Conservation (phyloP, 2,329 filamentous ascomycete genomes). For the Salinomyces thailandicus region DNA sequence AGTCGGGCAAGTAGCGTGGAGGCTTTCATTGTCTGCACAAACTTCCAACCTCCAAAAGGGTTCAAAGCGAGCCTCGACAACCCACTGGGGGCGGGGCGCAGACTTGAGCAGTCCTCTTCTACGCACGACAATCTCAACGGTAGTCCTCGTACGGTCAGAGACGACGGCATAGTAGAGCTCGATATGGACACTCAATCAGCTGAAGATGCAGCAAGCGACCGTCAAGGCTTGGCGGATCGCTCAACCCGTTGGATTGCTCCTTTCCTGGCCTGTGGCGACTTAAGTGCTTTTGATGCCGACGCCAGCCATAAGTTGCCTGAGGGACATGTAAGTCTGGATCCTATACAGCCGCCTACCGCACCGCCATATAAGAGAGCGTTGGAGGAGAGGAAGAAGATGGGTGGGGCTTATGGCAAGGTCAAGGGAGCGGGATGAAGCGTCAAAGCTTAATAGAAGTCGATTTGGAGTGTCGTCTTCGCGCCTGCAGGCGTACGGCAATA, state of each 20-base stretch:
- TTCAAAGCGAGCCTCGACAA: constrained; percentile 67
- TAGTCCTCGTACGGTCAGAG: constrained; percentile 24
- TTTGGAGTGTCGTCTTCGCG: no score
- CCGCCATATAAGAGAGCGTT: constrained; percentile 88
- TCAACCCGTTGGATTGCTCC: constrained; percentile 75
- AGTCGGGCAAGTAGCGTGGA: constrained; percentile 95
- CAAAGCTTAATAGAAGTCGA: no score
- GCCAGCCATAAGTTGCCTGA: constrained; percentile 85
- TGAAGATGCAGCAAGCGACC: constrained; percentile 34
- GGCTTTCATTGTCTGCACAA: constrained; percentile 89
- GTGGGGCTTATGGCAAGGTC: constrained; percentile 68
- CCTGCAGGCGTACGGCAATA: no score
- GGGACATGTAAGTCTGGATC: constrained; percentile 76
- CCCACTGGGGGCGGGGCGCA: constrained; percentile 46
- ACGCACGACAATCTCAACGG: constrained; percentile 9
- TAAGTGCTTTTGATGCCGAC: constrained; percentile 91
- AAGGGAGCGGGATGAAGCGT: constrained; percentile 28
- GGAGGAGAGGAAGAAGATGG: constrained; percentile 66
- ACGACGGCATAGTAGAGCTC: constrained; percentile 40
- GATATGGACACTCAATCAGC: constrained; percentile 35
- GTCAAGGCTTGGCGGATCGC: constrained; percentile 34
- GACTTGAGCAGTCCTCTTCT: not conserved
- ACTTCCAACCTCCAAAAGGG: constrained; percentile 68
- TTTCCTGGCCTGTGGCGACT: constrained; percentile 92
- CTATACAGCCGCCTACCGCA: constrained; percentile 88